These are phyloP conservation scores for Silybum marianum DNA, from an alignment of 129 eudicot species.

Conservation along the genomic window DNA sequence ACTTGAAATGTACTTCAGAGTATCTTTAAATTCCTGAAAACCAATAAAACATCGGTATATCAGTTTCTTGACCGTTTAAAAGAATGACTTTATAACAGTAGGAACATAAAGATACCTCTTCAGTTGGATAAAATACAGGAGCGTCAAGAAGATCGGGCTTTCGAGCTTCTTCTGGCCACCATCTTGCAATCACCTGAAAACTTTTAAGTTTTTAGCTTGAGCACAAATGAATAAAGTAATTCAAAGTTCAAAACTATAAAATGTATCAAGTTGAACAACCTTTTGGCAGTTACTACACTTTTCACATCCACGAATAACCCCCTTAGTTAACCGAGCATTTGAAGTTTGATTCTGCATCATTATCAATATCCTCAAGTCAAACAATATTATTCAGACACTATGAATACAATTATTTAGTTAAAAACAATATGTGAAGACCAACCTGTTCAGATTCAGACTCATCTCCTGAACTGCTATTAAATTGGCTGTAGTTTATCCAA, in stretches of 20 bases:
- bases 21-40: constrained; percentile 83
- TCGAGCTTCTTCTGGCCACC: constrained; percentile 84
- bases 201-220: constrained; percentile 8
- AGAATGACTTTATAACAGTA: background rate
- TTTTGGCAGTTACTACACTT: constrained; percentile 82
- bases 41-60: background rate
- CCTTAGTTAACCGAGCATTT: constrained; percentile 60
- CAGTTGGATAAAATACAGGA: constrained; percentile 90
- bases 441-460: constrained; percentile 81
- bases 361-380: constrained; percentile 14
- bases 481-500: constrained; percentile 49
- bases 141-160: constrained; percentile 84
- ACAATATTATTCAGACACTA: background rate
- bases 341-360: constrained; percentile 47
- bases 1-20: constrained; percentile 72
- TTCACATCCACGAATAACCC: constrained; percentile 93
- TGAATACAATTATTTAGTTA: background rate
- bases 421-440: background rate
- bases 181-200: constrained; percentile 82
- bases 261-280: constrained; percentile 41
- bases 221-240: background rate
- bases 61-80: background rate
- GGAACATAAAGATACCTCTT: constrained; percentile 60
- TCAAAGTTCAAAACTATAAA: constrained; percentile 11
- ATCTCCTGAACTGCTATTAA: constrained; percentile 67